Evolutionary conservation across 2,329 filamentous ascomycete species (phyloP).

Genomic region (Aspergillus caelatus): DNA sequence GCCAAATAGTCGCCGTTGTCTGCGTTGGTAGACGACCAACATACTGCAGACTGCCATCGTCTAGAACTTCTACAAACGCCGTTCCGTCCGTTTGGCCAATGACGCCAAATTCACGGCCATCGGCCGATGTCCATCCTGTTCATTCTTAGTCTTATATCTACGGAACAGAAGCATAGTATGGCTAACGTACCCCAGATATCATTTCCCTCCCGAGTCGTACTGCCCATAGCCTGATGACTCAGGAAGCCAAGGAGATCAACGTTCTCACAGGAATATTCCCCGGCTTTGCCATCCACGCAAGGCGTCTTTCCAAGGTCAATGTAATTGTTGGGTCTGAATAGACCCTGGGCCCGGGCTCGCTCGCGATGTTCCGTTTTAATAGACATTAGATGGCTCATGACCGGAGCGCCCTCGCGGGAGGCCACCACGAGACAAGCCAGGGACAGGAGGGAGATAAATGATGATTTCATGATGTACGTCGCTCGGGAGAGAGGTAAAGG

Average conservation of each 20-base stretch:
- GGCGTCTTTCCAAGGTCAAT: constrained; percentile 9
- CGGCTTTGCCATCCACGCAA: constrained; percentile 20
- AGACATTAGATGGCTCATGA: constrained; percentile 21
- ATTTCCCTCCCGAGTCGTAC: constrained; percentile 22
- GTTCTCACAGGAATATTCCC: constrained; percentile 22
- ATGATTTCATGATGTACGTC: constrained; percentile 16
- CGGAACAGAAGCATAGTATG: neutral
- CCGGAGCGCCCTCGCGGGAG: constrained; percentile 9
- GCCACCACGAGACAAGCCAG: constrained; percentile 13
- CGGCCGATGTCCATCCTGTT: constrained; percentile 20
- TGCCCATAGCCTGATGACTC: constrained; percentile 25
- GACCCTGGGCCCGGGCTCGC: constrained; percentile 14
- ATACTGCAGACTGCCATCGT: constrained; percentile 21
- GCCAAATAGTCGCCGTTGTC: constrained; percentile 17
- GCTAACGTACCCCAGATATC: constrained; percentile 21
- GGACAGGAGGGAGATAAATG: constrained; percentile 15
- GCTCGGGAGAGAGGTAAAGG: neutral
- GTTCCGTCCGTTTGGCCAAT: constrained; percentile 22
- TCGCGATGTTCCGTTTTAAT: constrained; percentile 18
- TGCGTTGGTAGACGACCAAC: constrained; percentile 21
- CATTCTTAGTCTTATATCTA: neutral
- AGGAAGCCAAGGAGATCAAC: constrained; percentile 20
- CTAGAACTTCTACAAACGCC: constrained; percentile 20
- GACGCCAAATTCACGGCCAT: constrained; percentile 22
- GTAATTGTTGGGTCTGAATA: constrained; percentile 19